A percentile compares a stretch with the other conserved stretches of the same genome.
Conservation (phyloP, 768 basidiomycete species). For the Termitomyces heimii region DNA sequence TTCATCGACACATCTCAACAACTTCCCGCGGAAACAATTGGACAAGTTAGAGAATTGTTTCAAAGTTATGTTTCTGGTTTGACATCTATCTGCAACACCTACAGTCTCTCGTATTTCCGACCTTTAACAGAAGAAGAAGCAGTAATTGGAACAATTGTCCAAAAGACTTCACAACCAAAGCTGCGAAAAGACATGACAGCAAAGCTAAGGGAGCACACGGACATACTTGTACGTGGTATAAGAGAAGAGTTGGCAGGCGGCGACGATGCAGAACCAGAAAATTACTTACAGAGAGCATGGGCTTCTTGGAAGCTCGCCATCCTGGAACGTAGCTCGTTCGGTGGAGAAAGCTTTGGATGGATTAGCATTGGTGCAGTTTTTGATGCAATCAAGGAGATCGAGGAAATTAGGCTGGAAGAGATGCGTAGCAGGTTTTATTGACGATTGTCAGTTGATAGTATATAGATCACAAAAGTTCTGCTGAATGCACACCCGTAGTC, state of each 20-base stretch:
- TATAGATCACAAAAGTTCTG: slow-evolving; percentile 1
- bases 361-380: slow-evolving; percentile 53
- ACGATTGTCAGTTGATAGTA: background rate
- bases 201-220: slow-evolving; percentile 49
- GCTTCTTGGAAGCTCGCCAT: slow-evolving; percentile 46
- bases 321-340: slow-evolving; percentile 34
- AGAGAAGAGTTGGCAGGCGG: slow-evolving; percentile 47
- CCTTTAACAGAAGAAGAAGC: slow-evolving; percentile 60
- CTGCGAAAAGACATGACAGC: slow-evolving; percentile 48
- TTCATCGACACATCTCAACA: slow-evolving; percentile 23
- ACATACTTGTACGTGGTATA: slow-evolving; percentile 43
- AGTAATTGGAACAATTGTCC: slow-evolving; percentile 58
- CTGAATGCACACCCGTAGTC: background rate
- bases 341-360: slow-evolving; percentile 59
- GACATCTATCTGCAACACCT: slow-evolving; percentile 37
- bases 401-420: slow-evolving; percentile 11
- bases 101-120: slow-evolving; percentile 39
- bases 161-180: slow-evolving; percentile 54
- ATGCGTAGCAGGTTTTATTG: slow-evolving; percentile 14
- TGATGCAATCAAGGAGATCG: slow-evolving; percentile 34
- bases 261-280: slow-evolving; percentile 21
- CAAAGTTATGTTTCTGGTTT: slow-evolving; percentile 40
- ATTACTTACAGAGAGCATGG: slow-evolving; percentile 44
- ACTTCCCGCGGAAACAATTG: slow-evolving; percentile 15
- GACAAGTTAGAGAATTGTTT: slow-evolving; percentile 27